These are phyloP conservation scores for Aureobasidium sp. DNA, from an alignment of 2,329 filamentous ascomycete genomes.

Conservation along the genomic window DNA sequence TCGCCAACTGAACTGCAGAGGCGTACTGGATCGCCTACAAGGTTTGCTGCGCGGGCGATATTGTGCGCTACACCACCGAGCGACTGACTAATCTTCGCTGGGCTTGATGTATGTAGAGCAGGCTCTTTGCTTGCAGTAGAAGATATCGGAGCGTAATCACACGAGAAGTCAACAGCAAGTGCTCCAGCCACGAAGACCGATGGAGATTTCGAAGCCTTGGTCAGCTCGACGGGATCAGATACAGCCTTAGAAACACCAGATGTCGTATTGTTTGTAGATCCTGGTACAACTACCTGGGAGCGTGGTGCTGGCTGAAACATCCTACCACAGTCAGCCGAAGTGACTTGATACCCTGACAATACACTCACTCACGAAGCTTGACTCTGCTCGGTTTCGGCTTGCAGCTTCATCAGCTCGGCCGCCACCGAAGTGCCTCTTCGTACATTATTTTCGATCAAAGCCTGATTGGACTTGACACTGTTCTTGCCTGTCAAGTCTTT, in stretches of 20 bases:
- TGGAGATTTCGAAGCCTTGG: slow-evolving; percentile 20
- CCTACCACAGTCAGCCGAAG: slow-evolving; percentile 8
- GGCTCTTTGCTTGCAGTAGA: slow-evolving; percentile 35
- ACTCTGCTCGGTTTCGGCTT: slow-evolving; percentile 29
- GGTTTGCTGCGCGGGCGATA: slow-evolving; percentile 74
- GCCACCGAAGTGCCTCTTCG: slow-evolving; percentile 56
- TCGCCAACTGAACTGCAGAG: slow-evolving; percentile 76
- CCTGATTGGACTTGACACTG: slow-evolving; percentile 66
- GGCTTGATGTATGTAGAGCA: slow-evolving; percentile 73
- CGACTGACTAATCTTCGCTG: slow-evolving; percentile 68
- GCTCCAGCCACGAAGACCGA: slow-evolving; percentile 87
- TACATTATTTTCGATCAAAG: slow-evolving; percentile 60
- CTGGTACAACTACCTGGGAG: slow-evolving; percentile 10
- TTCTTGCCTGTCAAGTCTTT: slow-evolving; percentile 65
- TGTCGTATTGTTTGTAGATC: slow-evolving; percentile 13
- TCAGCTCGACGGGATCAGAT: not conserved
- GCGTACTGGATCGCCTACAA: slow-evolving; percentile 55
- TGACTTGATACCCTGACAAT: not conserved
- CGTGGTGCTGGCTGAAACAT: slow-evolving; percentile 9
- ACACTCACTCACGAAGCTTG: slow-evolving; percentile 27
- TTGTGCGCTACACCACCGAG: slow-evolving; percentile 91
- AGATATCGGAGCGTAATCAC: slow-evolving; percentile 57
- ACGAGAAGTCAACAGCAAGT: slow-evolving; percentile 78
- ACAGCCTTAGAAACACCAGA: slow-evolving; percentile 21
- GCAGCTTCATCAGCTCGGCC: slow-evolving; percentile 50